Percentiles rank a stretch among this genome's conserved stretches.
Evolutionary conservation across 129 eudicot genomes (phyloP).

Genomic region (Silybum marianum): DNA sequence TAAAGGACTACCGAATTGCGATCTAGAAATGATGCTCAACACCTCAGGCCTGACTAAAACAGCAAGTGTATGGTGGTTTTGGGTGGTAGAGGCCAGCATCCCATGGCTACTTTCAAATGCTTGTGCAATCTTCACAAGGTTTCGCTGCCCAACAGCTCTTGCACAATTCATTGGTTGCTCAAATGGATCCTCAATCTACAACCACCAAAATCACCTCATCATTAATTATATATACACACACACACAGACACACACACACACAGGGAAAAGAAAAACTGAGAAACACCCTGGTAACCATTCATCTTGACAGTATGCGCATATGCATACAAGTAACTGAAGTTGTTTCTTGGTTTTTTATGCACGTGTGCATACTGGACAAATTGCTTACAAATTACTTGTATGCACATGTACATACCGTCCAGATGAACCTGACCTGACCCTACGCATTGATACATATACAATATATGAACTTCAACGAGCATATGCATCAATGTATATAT

Average conservation of each 20-base stretch:
- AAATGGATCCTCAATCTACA: conserved; percentile 90
- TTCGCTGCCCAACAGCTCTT: conserved; percentile 58
- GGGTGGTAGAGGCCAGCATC: conserved; percentile 39
- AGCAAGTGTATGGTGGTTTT: conserved; percentile 29
- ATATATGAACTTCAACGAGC: neutral
- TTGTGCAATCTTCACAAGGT: conserved; percentile 51
- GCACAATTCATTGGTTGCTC: conserved; percentile 89
- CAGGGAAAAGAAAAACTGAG: neutral
- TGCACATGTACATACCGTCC: too few species aligned
- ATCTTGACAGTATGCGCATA: neutral
- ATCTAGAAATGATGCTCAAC: conserved; percentile 39
- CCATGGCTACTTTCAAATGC: conserved; percentile 49
- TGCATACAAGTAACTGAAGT: too few species aligned
- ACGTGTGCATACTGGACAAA: too few species aligned
- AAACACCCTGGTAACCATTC: too few species aligned
- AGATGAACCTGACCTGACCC: too few species aligned
- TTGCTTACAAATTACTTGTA: too few species aligned
- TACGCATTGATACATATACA: neutral
- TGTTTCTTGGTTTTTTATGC: too few species aligned
- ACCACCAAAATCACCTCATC: conserved; percentile 11
- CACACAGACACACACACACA: neutral
- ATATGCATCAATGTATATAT: neutral
- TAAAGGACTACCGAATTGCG: conserved; percentile 25
- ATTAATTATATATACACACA: neutral
- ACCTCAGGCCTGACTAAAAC: conserved; percentile 55